phyloP scores from a whole-genome alignment of 257 asterid species.

The Scutellaria baicalensis region DNA sequence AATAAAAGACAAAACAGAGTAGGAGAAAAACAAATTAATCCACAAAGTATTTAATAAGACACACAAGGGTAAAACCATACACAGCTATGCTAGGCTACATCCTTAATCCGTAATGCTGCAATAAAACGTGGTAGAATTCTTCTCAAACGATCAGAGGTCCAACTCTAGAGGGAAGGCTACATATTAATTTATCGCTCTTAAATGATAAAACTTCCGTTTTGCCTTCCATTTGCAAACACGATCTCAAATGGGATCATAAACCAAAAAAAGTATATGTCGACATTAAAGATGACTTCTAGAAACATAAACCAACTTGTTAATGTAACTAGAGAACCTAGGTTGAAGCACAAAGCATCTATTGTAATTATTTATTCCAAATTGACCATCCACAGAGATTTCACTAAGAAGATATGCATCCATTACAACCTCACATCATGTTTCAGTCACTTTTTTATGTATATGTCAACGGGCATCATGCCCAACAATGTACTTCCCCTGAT shows the following conservation, averaged over 20 bases:
- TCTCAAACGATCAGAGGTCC: neutral
- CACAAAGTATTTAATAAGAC: neutral
- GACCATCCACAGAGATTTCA: neutral
- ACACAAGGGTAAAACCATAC: neutral
- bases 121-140: neutral
- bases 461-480: conserved; percentile 26
- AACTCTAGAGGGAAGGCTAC: neutral
- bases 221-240: neutral
- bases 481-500: conserved; percentile 33
- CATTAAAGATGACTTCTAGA: neutral
- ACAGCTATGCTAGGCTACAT: neutral
- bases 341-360: neutral
- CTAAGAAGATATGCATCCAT: neutral
- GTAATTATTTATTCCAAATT: neutral
- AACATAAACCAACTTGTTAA: neutral
- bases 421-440: neutral
- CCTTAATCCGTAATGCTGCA: neutral
- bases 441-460: neutral
- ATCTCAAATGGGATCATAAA: neutral
- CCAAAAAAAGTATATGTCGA: neutral
- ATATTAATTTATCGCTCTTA: neutral
- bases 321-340: neutral
- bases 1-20: neutral
- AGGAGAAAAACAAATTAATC: conserved; percentile 7
- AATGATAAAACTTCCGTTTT: neutral